Percentiles rank a stretch among this genome's conserved stretches.
Conservation (phyloP, 2,329 filamentous ascomycete genomes). For the Pestalotiopsis sp. region DNA sequence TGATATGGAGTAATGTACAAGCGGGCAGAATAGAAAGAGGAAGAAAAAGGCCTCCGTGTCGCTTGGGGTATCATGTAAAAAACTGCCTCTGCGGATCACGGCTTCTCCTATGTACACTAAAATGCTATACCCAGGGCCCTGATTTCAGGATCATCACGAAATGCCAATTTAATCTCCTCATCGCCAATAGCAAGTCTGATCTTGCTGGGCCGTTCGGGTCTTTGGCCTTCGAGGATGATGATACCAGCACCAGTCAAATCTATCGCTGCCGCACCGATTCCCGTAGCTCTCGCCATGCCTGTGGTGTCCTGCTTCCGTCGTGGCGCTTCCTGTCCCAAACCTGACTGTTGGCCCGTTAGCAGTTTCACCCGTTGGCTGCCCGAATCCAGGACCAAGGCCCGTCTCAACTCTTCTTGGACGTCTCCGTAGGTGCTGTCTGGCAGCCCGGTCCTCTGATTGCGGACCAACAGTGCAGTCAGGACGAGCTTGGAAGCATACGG, state of each 20-base stretch:
- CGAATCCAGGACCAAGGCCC: conserved; percentile 64
- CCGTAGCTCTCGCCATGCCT: conserved; percentile 25
- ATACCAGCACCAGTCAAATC: conserved; percentile 88
- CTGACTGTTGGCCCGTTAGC: conserved; percentile 38
- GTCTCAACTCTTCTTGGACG: conserved; percentile 82
- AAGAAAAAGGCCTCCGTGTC: background rate
- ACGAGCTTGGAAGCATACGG: conserved; percentile 84
- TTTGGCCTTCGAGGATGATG: conserved; percentile 78
- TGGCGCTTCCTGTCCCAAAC: background rate
- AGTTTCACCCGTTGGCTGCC: conserved; percentile 63
- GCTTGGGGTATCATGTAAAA: conserved; percentile 17
- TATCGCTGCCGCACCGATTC: conserved; percentile 71
- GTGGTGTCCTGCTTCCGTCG: conserved; percentile 25
- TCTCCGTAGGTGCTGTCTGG: conserved; percentile 88
- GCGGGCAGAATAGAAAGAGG: background rate
- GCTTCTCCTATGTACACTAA: conserved; percentile 25
- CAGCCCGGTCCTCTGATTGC: conserved; percentile 80
- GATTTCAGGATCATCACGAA: conserved; percentile 86
- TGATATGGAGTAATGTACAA: background rate
- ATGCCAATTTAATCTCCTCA: conserved; percentile 86
- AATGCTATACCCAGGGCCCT: conserved; percentile 71
- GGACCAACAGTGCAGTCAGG: conserved; percentile 77
- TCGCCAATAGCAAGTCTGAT: conserved; percentile 84
- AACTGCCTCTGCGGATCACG: background rate
- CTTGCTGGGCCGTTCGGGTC: conserved; percentile 84